Evolutionary conservation across 2,329 filamentous ascomycete species (phyloP), one percentile per base, ranked within the genome.

Genomic region (Capronia epimyces): DNA sequence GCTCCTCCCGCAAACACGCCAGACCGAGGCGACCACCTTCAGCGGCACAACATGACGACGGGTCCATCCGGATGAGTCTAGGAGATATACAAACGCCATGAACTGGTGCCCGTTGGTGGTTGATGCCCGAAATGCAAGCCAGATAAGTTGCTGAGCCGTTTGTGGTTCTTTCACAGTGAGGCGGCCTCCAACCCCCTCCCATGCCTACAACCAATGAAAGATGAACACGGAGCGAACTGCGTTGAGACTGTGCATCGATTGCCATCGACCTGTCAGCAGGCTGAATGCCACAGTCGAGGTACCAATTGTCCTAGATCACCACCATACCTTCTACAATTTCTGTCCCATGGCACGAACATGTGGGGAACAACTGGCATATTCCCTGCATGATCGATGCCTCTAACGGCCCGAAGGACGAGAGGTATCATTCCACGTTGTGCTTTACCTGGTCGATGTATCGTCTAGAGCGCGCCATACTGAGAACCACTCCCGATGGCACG

Each of bases 151-250:
- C 20, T 25, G 21, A 43, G 5, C 9, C n/a, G 9, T 44, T 21
- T 32, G n/a, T 36, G 31, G 43, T 12, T 46, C 31, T 16, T 36
- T 9, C 18, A 46, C 32, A 46, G 43, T 46, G 43, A 46, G 43
- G 43, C 43, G 43, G 29, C 20, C 6, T 29, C 20, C 20, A n/a
- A 21, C 15, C 9, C 29, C 43, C 22, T 22, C 13, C 34, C n/a
- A n/a, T 9, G 13, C 1, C 7, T 25, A 29, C 31, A 18, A 15
- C 43, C 29, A 46, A 46, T 46, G 16, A 39, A 32, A 46, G 48
- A 15, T 27, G 43, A 34, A 50, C 31, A 49, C 36, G 43, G 42
- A 44, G 43, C 21, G 29, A 15, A 3, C 12, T 24, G 29, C 44
- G 44, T 22, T 37, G 12, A 46, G 15, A n/a, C 9, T 45, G 7